Base-by-base conservation (phyloP, 345 rosid genomes). In the Punica granatum region DNA sequence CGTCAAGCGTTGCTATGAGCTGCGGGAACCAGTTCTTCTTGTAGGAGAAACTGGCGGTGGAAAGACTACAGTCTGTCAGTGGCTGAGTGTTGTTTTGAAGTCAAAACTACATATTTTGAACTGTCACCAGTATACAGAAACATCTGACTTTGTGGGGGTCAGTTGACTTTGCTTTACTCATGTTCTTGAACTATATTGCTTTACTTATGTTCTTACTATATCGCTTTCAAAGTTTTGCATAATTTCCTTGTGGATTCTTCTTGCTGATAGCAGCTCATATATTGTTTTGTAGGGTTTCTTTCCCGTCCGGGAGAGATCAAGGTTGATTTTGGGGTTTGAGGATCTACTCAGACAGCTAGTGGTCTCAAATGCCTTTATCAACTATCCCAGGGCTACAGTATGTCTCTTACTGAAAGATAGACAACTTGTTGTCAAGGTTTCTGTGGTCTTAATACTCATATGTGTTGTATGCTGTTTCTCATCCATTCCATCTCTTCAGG, bases 31-130 rank as follows among this genome's bases (percentile, higher is more conserved):
- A 35, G 91, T 93, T 65, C 98, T 93, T 46, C 98, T 93, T 76
- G 98, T 90, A 77, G 98, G 98, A 63, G 97, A 93, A 75, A 90
- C 98, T 71, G 97, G 98, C 60, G 96, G 98, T 69, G 98, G 98
- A 54, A 93, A 90, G 85, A 93, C 98, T 39, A 90, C 96, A 34
- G 92, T 86, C 67, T 89, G 98, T 79, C 96, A 92, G 79, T 73
- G 87, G 70, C 80, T 92, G 73, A 82, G 92, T 79, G 41, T 63
- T 35, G 73, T 77, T 44, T 69, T 85, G 80, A 78, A 80, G 67
- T 78, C 81, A 70, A 81, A 79, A 51, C 76, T 92, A 77, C 90
- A 81, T 81, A 90, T 90, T 79, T 81, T 92, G 79, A 92, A 92
- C 80, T 92, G 98, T 77, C 98, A 92, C 72, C 98, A 90, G 67